A percentile compares a stretch with the other conserved stretches of the same genome.
Conservation (phyloP, 2,329 filamentous ascomycete genomes). For the Helotiales sp. region DNA sequence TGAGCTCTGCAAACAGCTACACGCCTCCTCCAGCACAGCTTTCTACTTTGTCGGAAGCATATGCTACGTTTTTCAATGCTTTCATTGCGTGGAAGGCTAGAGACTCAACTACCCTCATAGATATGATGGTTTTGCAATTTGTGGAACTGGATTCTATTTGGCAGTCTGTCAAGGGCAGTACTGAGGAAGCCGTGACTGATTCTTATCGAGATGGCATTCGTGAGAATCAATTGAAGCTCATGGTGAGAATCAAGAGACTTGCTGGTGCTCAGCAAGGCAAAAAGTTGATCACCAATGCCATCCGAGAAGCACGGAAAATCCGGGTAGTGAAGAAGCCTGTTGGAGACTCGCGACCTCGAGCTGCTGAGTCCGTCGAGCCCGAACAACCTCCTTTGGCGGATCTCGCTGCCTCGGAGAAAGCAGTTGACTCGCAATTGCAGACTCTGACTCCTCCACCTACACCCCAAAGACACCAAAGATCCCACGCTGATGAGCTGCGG, state of each 20-base stretch:
- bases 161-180: slow-evolving; percentile 81
- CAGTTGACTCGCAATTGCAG: slow-evolving; percentile 50
- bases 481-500: slow-evolving; percentile 39
- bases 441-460: slow-evolving; percentile 60
- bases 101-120: slow-evolving; percentile 76
- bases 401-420: slow-evolving; percentile 48
- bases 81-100: slow-evolving; percentile 86
- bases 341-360: slow-evolving; percentile 73
- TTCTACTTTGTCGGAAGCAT: slow-evolving; percentile 68
- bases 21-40: slow-evolving; percentile 66
- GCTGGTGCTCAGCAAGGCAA: slow-evolving; percentile 74
- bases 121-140: slow-evolving; percentile 86
- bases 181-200: slow-evolving; percentile 71
- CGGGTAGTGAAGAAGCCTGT: slow-evolving; percentile 67
- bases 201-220: slow-evolving; percentile 82
- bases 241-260: slow-evolving; percentile 79
- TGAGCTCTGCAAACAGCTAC: slow-evolving; percentile 70
- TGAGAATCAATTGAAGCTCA: slow-evolving; percentile 78
- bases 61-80: slow-evolving; percentile 76
- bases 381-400: slow-evolving; percentile 48
- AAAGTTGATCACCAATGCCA: slow-evolving; percentile 74
- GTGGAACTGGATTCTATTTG: slow-evolving; percentile 84
- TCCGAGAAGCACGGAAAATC: slow-evolving; percentile 71
- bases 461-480: slow-evolving; percentile 42
- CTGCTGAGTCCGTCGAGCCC: slow-evolving; percentile 48